phyloP scores from a whole-genome alignment of 306 rosid genomes.

The Carpinus viminea region DNA sequence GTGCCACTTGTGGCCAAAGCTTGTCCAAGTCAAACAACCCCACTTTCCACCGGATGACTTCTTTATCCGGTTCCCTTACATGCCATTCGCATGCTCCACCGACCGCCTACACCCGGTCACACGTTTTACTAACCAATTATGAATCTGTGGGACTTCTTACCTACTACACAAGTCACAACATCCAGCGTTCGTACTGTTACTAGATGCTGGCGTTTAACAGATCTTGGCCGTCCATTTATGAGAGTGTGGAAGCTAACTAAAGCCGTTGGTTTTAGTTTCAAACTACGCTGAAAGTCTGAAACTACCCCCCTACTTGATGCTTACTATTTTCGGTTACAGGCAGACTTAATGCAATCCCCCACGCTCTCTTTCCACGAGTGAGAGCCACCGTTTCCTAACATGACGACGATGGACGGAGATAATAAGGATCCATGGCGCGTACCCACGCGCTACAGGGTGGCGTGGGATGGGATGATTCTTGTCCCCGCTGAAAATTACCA shows the following conservation, averaged over 20 bases:
- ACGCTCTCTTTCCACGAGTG: not conserved
- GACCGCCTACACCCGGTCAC: slow-evolving; percentile 39
- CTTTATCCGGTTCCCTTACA: not conserved
- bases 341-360: not conserved
- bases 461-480: not conserved
- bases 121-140: slow-evolving; percentile 2
- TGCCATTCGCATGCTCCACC: not conserved
- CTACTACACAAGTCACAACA: slow-evolving; percentile 10
- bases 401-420: not conserved
- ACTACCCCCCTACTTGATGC: not conserved
- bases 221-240: slow-evolving; percentile 28
- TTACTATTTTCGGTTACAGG: not conserved
- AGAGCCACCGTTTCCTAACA: not conserved
- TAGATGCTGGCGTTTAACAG: not conserved
- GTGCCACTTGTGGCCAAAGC: slow-evolving; percentile 49
- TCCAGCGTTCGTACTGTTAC: slow-evolving; percentile 9
- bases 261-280: slow-evolving; percentile 11
- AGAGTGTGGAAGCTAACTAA: not conserved
- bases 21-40: slow-evolving; percentile 40
- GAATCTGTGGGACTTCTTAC: slow-evolving; percentile 25
- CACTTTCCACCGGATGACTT: slow-evolving; percentile 30
- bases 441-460: not conserved
- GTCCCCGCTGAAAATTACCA: not conserved
- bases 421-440: not conserved
- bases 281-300: not conserved